Conservation (phyloP, 495 filamentous ascomycete species). For the Penicillium arizonense region DNA sequence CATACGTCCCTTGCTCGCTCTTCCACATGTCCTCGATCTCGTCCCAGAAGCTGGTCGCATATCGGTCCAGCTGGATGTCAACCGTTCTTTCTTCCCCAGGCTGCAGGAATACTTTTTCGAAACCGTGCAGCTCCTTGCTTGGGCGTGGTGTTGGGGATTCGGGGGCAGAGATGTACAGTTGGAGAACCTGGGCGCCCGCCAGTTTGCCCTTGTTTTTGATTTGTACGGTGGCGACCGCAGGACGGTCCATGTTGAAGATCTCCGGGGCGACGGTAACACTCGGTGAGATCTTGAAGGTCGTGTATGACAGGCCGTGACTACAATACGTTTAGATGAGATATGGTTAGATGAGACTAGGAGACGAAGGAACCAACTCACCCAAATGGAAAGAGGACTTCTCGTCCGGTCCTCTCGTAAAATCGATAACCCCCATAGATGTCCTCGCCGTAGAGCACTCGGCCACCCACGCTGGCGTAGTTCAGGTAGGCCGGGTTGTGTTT, state of each 20-base stretch:
- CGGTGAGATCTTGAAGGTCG: slow-evolving; percentile 56
- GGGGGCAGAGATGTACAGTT: slow-evolving; percentile 64
- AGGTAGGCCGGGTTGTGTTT: slow-evolving; percentile 67
- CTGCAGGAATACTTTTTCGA: slow-evolving; percentile 64
- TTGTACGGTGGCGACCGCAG: slow-evolving; percentile 45
- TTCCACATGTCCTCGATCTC: slow-evolving; percentile 64
- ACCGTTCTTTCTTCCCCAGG: slow-evolving; percentile 62
- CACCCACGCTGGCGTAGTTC: slow-evolving; percentile 65
- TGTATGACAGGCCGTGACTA: slow-evolving; percentile 69
- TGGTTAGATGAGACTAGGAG: neutral
- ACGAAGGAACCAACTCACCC: slow-evolving; percentile 14
- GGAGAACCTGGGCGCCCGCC: slow-evolving; percentile 66
- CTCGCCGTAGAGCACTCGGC: slow-evolving; percentile 67
- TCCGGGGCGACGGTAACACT: slow-evolving; percentile 36
- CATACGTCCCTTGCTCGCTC: slow-evolving; percentile 67
- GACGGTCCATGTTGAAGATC: slow-evolving; percentile 55
- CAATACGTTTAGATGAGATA: neutral
- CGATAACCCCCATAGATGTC: slow-evolving; percentile 73
- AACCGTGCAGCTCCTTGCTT: slow-evolving; percentile 53
- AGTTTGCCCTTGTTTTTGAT: slow-evolving; percentile 52
- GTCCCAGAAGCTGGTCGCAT: slow-evolving; percentile 73
- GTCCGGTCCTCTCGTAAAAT: slow-evolving; percentile 72
- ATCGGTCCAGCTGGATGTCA: slow-evolving; percentile 57
- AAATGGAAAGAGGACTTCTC: slow-evolving; percentile 20
- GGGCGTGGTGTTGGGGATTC: slow-evolving; percentile 37